Percentiles rank a stretch among this genome's conserved stretches.
Evolutionary conservation across 371 early-diverging fungal genomes (phyloP).

Genomic region (Syncephalis plumigaleata): DNA sequence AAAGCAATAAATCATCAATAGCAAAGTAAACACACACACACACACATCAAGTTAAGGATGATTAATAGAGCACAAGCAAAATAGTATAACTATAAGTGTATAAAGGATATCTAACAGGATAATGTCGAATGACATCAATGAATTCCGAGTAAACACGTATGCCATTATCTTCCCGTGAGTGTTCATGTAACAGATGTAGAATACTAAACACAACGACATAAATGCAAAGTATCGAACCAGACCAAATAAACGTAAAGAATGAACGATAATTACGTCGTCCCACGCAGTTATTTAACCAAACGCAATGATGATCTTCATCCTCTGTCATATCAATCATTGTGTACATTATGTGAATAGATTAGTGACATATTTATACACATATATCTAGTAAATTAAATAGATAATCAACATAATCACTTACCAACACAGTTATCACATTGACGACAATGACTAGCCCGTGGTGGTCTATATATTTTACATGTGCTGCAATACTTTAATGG

Average conservation of each 20-base stretch:
- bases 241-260: slow-evolving; percentile 56
- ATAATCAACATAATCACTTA: too few relatives aligned
- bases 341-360: slow-evolving; percentile 1
- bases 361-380: too few relatives aligned
- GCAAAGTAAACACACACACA: slow-evolving; percentile 18
- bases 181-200: slow-evolving; percentile 25
- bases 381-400: too few relatives aligned
- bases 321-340: slow-evolving; percentile 16
- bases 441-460: slow-evolving; percentile 72
- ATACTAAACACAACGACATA: slow-evolving; percentile 33
- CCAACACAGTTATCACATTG: slow-evolving; percentile 84
- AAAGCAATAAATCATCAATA: slow-evolving; percentile 41
- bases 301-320: slow-evolving; percentile 81
- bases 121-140: slow-evolving; percentile 7
- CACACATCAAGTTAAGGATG: slow-evolving; percentile 13
- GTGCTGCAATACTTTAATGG: slow-evolving; percentile 77
- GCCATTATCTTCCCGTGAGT: slow-evolving; percentile 9
- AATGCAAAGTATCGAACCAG: slow-evolving; percentile 28
- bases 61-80: background rate
- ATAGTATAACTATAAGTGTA: background rate
- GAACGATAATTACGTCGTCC: slow-evolving; percentile 79
- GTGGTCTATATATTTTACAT: slow-evolving; percentile 74
- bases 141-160: slow-evolving; percentile 4
- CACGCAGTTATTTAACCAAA: slow-evolving; percentile 87
- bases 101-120: slow-evolving; percentile 20